Conservation (phyloP, 1,284 basidiomycete genomes). For the Trichosporon asahii region DNA sequence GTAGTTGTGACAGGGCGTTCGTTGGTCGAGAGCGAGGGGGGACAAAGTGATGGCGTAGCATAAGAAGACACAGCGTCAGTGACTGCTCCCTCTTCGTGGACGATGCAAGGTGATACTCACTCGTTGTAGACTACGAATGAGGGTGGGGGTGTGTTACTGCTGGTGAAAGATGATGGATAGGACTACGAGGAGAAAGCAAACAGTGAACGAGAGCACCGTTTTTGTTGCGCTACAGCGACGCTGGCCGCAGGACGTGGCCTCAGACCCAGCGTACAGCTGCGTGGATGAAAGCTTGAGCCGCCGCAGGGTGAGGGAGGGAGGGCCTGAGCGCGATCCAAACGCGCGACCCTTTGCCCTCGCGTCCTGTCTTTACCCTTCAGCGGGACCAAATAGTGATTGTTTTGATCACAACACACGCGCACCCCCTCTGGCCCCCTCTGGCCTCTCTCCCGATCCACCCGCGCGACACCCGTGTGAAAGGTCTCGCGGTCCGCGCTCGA, state of each 20-base stretch:
- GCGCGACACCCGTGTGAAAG: no score
- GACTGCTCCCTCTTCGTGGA: neutral
- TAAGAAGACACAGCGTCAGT: neutral
- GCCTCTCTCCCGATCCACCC: no score
- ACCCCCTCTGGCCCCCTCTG: no score
- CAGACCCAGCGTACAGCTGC: neutral
- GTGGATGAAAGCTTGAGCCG: neutral
- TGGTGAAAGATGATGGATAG: neutral
- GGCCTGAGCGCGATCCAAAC: neutral
- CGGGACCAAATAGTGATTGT: neutral
- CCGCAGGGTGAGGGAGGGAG: neutral
- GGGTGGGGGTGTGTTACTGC: neutral
- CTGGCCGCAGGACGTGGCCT: neutral
- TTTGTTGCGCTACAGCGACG: neutral
- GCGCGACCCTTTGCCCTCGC: neutral
- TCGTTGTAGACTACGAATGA: constrained; percentile 7
- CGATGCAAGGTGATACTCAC: neutral
- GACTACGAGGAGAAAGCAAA: constrained; percentile 2
- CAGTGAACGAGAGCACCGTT: neutral
- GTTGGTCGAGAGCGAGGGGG: no score
- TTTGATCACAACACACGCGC: neutral
- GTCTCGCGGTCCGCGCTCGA: no score
- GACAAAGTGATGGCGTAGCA: no score
- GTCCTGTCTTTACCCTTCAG: neutral
- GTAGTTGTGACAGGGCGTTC: no score